Evolutionary conservation across 768 basidiomycete genomes (phyloP), one percentile per base, ranked within the genome.

Genomic region (Coprinopsis cinerea): DNA sequence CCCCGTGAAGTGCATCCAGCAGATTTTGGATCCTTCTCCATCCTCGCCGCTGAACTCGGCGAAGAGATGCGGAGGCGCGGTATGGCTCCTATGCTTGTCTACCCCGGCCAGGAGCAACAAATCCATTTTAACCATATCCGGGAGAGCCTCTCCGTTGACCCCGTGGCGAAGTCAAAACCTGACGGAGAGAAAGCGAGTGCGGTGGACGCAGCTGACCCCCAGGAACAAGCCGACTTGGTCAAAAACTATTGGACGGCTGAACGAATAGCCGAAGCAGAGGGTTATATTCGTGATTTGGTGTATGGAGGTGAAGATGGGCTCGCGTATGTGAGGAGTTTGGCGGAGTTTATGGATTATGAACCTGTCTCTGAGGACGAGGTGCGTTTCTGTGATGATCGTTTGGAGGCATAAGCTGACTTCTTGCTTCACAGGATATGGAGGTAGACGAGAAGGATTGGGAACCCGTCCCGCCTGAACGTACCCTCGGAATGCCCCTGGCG

Each of bases 261-360:
- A 43, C 67, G 71, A 4, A 79, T 76, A 11, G 62, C 63, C n/a
- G 72, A 75, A 20, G 85, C 77, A 1, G 83, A 87, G 64, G 74
- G 72, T n/a, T 87, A 83, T 57, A 40, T 90, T 15, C 66, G 76
- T 17, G 84, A 88, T 59, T 60, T 88, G n/a, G 86, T 90, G 0
- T 90, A 89, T 59, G 88, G 88, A 0, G 87, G 88, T 40, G 72
- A 80, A 0, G 85, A 88, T 49, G 88, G 88, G 1, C 64, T 81
- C 23, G 88, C 88, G 4, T 90, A 90, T 61, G 75, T 83, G 46
- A 72, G 83, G 52, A 90, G 88, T 60, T 57, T 91, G 48, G 87
- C 86, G 22, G 83, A 86, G 63, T 91, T 90, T 54, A 71, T 83
- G 26, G 61, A 68, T 51, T 70, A 81, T 7, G 61, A 67, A 3